Conservation (phyloP, 257 asterid species). For the Solanum pimpinellifolium region DNA sequence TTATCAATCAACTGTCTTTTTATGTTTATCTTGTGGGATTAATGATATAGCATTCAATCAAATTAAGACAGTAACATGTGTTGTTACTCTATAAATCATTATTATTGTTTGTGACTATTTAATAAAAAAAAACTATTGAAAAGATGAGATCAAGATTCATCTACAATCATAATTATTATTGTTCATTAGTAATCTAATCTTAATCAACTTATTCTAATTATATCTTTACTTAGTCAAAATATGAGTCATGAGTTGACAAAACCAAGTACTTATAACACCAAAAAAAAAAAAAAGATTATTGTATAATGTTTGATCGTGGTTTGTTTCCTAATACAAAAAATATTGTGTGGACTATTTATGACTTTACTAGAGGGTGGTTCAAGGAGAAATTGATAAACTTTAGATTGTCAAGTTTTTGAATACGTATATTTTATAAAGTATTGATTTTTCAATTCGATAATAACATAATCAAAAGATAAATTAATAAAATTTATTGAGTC, state of each 20-base stretch:
- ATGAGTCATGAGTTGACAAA: not conserved
- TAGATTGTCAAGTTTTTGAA: not conserved
- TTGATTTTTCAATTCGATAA: rapidly evolving
- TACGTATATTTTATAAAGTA: too few relatives aligned
- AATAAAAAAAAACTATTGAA: not conserved
- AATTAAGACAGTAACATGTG: not conserved
- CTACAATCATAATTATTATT: not conserved
- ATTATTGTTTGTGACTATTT: not conserved
- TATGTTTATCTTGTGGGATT: not conserved
- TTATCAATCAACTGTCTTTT: not conserved
- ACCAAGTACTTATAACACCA: not conserved
- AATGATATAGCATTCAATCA: not conserved
- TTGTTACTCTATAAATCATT: not conserved
- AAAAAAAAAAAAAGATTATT: not conserved
- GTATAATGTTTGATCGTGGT: not conserved
- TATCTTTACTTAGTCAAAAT: not conserved
- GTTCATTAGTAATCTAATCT: not conserved
- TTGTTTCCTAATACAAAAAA: not conserved
- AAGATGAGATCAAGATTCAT: not conserved
- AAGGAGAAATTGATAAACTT: not conserved
- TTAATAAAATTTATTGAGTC: rapidly evolving
- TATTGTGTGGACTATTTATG: not conserved
- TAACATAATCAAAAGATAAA: rapidly evolving
- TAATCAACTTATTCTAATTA: not conserved
- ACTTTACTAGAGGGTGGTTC: not conserved